Evolutionary conservation across 2,329 filamentous ascomycete genomes (phyloP).

Genomic region (Beauveria asiatica): DNA sequence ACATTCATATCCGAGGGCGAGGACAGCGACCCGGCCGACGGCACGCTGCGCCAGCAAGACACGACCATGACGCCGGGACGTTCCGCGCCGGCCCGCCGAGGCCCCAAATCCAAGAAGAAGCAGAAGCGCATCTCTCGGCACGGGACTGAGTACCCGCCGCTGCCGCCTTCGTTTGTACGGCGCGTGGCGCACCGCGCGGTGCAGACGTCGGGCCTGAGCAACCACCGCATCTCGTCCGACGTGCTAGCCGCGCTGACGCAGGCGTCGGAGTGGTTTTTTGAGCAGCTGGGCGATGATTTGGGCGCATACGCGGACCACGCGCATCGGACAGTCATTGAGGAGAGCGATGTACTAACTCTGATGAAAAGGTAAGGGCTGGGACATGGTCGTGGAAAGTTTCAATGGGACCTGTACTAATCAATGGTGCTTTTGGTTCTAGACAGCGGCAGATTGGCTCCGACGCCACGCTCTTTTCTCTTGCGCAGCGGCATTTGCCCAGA

Average conservation of each 20-base stretch:
- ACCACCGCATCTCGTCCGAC: constrained; percentile 63
- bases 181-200: constrained; percentile 63
- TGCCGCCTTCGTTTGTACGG: constrained; percentile 68
- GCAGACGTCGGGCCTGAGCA: constrained; percentile 55
- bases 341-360: constrained; percentile 71
- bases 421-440: constrained; percentile 35
- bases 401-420: background rate
- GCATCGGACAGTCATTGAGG: constrained; percentile 75
- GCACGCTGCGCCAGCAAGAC: background rate
- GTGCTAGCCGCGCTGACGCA: constrained; percentile 67
- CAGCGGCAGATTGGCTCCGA: constrained; percentile 66
- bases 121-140: constrained; percentile 52
- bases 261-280: constrained; percentile 86
- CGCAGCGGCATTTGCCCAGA: constrained; percentile 70
- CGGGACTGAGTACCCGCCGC: constrained; percentile 65
- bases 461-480: constrained; percentile 76
- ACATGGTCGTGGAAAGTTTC: too few species aligned
- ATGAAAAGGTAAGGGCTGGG: constrained; percentile 65
- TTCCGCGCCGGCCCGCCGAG: constrained; percentile 5
- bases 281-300: constrained; percentile 75
- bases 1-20: constrained; percentile 6
- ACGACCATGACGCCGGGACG: constrained; percentile 4
- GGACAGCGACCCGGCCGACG: constrained; percentile 9
- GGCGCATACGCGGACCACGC: constrained; percentile 74
- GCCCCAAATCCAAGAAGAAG: constrained; percentile 22